phyloP scores from a whole-genome alignment of 441 rosid genomes.

The Croton laevigatus region DNA sequence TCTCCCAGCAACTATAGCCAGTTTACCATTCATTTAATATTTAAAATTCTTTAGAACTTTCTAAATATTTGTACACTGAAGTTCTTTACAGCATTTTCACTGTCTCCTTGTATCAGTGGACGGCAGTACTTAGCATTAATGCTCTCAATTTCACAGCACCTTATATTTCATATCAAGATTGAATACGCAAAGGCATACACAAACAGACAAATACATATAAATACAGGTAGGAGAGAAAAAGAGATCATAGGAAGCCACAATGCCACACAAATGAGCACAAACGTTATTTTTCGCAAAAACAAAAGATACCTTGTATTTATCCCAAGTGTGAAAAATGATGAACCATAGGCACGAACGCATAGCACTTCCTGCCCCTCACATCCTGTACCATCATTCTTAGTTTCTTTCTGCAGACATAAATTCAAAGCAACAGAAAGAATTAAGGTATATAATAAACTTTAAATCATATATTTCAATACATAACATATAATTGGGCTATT shows the following conservation, averaged over 20 bases:
- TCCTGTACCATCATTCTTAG: slow-evolving; percentile 36
- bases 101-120: neutral
- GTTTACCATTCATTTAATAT: neutral
- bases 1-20: neutral
- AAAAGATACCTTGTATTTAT: slow-evolving; percentile 75
- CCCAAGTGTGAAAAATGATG: slow-evolving; percentile 81
- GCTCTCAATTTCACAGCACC: neutral
- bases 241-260: neutral
- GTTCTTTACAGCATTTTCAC: neutral
- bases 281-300: neutral
- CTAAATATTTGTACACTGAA: neutral
- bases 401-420: slow-evolving; percentile 54
- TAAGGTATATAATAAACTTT: neutral
- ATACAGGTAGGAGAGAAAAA: neutral
- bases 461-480: slow-evolving; percentile 12
- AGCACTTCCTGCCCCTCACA: slow-evolving; percentile 68
- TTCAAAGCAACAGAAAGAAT: slow-evolving; percentile 16
- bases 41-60: neutral
- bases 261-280: neutral
- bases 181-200: neutral
- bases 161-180: neutral
- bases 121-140: neutral
- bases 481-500: neutral
- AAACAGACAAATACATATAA: neutral
- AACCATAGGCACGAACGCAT: slow-evolving; percentile 86